These are phyloP conservation scores for Nicotiana tabacum DNA, from an alignment of 257 asterid species.

Conservation along the genomic window DNA sequence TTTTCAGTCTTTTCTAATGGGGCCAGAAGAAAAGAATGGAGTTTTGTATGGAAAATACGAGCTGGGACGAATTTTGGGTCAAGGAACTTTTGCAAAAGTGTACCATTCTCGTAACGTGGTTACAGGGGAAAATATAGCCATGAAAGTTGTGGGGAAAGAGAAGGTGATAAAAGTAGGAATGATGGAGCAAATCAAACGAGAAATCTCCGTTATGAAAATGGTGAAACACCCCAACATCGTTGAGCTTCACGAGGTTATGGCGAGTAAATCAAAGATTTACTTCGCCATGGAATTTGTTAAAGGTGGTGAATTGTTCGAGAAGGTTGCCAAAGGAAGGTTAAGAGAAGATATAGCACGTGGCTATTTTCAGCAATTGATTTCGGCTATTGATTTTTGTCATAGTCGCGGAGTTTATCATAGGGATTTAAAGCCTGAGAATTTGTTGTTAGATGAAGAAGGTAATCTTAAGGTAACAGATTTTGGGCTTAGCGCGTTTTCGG, in stretches of 20 bases:
- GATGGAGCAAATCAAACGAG: conserved; percentile 80
- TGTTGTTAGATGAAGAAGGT: conserved; percentile 55
- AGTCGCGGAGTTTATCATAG: conserved; percentile 71
- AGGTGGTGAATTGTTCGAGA: conserved; percentile 65
- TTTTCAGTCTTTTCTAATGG: conserved; percentile 1
- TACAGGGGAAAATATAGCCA: conserved; percentile 50
- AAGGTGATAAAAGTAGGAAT: conserved; percentile 61
- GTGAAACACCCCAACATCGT: conserved; percentile 65
- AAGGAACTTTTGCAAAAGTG: conserved; percentile 68
- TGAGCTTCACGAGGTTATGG: conserved; percentile 68
- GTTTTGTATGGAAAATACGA: conserved; percentile 61
- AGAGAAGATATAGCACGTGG: conserved; percentile 49
- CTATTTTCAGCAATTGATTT: conserved; percentile 64
- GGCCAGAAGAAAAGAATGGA: conserved; percentile 16
- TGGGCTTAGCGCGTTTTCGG: conserved; percentile 59
- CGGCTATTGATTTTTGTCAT: conserved; percentile 68
- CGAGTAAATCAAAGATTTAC: conserved; percentile 58
- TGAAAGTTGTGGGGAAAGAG: conserved; percentile 65
- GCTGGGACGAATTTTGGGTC: conserved; percentile 54
- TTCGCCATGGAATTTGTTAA: conserved; percentile 65
- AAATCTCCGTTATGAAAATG: conserved; percentile 75
- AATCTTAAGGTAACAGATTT: conserved; percentile 61
- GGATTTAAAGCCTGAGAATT: conserved; percentile 63
- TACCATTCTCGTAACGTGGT: conserved; percentile 51
- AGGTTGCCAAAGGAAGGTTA: conserved; percentile 39